phyloP scores from a whole-genome alignment of 2,329 filamentous ascomycete genomes.

The Trichoderma endophyticum region DNA sequence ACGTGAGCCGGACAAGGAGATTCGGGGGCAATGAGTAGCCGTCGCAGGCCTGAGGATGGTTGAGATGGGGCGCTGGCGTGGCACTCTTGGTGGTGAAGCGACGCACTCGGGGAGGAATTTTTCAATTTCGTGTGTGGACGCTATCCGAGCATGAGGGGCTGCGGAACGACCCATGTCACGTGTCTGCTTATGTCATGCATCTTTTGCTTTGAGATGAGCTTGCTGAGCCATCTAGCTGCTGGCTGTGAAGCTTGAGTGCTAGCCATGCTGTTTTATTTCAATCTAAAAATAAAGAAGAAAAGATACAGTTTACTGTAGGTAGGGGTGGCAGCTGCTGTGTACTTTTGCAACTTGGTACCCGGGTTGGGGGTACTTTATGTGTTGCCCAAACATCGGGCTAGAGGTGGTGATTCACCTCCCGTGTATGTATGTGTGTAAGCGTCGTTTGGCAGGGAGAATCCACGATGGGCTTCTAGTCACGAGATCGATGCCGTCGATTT shows the following conservation, averaged over 20 bases:
- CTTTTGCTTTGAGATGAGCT: constrained; percentile 17
- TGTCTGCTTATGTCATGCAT: constrained; percentile 24
- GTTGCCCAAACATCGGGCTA: not conserved
- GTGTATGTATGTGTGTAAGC: not conserved
- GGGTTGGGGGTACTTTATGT: not conserved
- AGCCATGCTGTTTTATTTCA: not conserved
- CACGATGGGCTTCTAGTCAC: not conserved
- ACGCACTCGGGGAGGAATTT: constrained; percentile 37
- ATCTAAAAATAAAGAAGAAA: not conserved
- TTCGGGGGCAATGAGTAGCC: constrained; percentile 36
- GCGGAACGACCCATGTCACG: constrained; percentile 32
- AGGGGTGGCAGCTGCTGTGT: not conserved
- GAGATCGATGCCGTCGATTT: not conserved
- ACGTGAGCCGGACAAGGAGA: constrained; percentile 37
- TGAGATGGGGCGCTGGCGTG: constrained; percentile 37
- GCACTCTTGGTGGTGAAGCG: constrained; percentile 40
- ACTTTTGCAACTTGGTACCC: not conserved
- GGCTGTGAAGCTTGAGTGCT: not conserved
- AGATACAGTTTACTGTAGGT: not conserved
- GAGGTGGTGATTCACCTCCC: not conserved
- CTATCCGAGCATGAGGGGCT: constrained; percentile 44
- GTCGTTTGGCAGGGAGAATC: not conserved
- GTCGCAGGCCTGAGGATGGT: constrained; percentile 38
- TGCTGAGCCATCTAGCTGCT: not conserved
- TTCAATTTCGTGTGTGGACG: constrained; percentile 47